Base-by-base conservation (phyloP, 345 rosid genomes). In the Aegle marmelos region DNA sequence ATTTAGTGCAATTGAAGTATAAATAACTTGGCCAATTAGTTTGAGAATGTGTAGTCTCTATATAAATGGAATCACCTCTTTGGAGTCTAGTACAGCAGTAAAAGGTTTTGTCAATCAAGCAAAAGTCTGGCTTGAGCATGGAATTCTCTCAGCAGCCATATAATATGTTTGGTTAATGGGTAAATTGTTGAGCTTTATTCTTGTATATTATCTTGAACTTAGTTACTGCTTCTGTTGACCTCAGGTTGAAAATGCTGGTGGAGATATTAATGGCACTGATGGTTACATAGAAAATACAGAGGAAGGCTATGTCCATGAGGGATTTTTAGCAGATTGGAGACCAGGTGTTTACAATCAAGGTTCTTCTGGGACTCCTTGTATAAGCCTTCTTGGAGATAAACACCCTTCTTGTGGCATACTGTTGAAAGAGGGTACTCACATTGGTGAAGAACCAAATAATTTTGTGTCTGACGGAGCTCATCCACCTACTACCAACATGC, bases 291-390 rank as follows among this genome's bases (percentile, higher is more conserved):
- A 89, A 74, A 82, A 82, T 83, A 84, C 84, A 48, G 91, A 84
- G 61, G 95, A 88, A 81, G 82, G 97, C 41, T 90, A 89, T 79
- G 91, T 96, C 72, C 98, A 94, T 79, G 94, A 93, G 81, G 98
- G 85, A 78, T 95, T 95, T 85, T 86, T 94, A 78, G 91, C 98
- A 21, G 96, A 88, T 70, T 93, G 93, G 98, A 87, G 91, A 82
- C 97, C 91, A 16, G 93, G 84, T 70, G 57, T 78, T 78, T 79
- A 87, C 58, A 69, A 54, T 64, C 81, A 78, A 60, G 72, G 79
- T 80, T 78, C 80, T 66, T 74, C 84, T 54, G 74, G 78, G 73
- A 50, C 63, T 78, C 69, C 82, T 83, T 81, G 25, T 79, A 64
- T 77, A 60, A 70, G 79, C 81, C 61, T 77, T 72, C 61, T 77